Conservation (phyloP, 306 rosid species). For the Sesbania bispinosa region DNA sequence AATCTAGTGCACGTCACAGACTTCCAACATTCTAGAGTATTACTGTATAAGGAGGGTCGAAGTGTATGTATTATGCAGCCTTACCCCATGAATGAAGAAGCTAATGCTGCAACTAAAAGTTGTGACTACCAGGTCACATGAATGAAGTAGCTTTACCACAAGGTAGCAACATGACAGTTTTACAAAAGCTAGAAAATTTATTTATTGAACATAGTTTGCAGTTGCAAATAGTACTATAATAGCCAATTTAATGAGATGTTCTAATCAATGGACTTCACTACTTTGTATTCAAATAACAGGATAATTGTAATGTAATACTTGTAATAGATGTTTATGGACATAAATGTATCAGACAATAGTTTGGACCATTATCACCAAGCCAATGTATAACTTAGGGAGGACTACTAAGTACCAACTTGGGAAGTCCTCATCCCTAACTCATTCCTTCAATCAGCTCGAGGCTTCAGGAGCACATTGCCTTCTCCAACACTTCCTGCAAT, state of each 20-base stretch:
- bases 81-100: neutral
- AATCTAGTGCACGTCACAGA: no score
- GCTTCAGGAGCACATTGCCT: conserved; percentile 75
- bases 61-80: neutral
- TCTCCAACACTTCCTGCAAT: conserved; percentile 83
- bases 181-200: neutral
- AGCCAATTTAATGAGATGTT: conserved; percentile 11
- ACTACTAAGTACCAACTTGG: neutral
- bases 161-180: neutral
- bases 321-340: conserved; percentile 10
- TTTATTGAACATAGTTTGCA: neutral
- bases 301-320: neutral
- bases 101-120: neutral
- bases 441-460: conserved; percentile 8
- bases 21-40: no score
- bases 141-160: no score
- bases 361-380: conserved; percentile 9
- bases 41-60: neutral
- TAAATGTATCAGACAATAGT: conserved; percentile 9
- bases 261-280: neutral
- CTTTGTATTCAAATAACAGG: conserved; percentile 7
- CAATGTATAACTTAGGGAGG: neutral
- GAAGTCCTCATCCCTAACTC: neutral
- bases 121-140: neutral
- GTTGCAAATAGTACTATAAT: neutral